Base-by-base conservation (phyloP, 768 basidiomycete species). In the Peribolospora baueri region DNA sequence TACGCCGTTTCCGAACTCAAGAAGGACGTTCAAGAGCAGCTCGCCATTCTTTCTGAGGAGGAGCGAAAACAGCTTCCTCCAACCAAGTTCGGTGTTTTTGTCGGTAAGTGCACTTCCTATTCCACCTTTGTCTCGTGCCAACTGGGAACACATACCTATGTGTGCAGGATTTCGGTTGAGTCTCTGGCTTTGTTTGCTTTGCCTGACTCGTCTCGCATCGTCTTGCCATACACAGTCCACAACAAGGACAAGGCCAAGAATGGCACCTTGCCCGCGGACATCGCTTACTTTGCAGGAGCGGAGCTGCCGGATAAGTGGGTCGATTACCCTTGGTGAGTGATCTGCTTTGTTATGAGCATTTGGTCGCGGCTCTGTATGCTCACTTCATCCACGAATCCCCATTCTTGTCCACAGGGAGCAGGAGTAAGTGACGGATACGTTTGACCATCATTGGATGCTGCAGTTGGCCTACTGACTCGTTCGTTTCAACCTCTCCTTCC, bases 241-340 rank as follows among this genome's bases (percentile, higher is more conserved):
- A 83, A 85, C 71, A 93, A 91, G 70, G 70, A 77, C 57, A 91
- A 90, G 68, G 71, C 73, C 38, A 95, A 95, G 69, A 64, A 79
- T 47, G 86, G 77, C 41, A 69, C 76, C 50, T 68, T 95, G 42
- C 81, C 85, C 4, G 59, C 70, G 3, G 75, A 75, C 56, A 60
- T 60, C 57, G 74, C 78, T 42, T 93, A 90, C 68, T 90, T 78
- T 60, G 73, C 77, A 40, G 85, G 85, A 36, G 76, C 73, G 45
- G 82, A 87, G 56, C 68, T 67, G 11, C 64, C 62, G 25, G 67
- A 68, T 55, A 59, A 65, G 47, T 69, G 68, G 68, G 64, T 69
- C 40, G 66, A 68, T 14, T 69, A 69, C 61, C 68, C 68, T 38
- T 68, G 68, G 25, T 25, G 25, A 25, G 25, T 25, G 25, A 25